phyloP scores from a whole-genome alignment of 768 basidiomycete genomes.

The Boletus tomentosulus region DNA sequence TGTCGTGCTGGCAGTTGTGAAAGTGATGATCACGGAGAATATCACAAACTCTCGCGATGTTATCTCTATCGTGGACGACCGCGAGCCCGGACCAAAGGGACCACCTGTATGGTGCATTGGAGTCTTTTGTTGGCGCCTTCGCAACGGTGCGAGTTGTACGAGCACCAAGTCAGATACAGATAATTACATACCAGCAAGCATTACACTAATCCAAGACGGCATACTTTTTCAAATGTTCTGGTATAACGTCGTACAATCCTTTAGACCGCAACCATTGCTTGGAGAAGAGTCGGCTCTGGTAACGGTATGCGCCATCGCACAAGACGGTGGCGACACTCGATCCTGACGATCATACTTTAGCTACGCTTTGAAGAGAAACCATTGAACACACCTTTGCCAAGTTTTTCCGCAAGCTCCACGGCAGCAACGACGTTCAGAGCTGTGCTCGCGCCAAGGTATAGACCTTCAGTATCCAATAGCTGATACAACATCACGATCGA shows the following conservation, averaged over 20 bases:
- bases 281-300: constrained; percentile 94
- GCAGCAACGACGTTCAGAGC: constrained; percentile 96
- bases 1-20: too few relatives aligned
- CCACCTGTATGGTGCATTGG: too few relatives aligned
- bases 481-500: constrained; percentile 93
- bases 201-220: constrained; percentile 65
- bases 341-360: constrained; percentile 40
- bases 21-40: too few relatives aligned
- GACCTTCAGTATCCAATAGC: constrained; percentile 83
- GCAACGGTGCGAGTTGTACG: too few relatives aligned
- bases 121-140: too few relatives aligned
- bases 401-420: constrained; percentile 75
- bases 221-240: constrained; percentile 83
- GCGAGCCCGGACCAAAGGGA: too few relatives aligned
- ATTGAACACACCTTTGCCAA: constrained; percentile 65
- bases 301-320: constrained; percentile 95
- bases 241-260: constrained; percentile 72
- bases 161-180: not conserved
- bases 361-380: not conserved
- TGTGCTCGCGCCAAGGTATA: constrained; percentile 92
- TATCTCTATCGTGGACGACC: too few relatives aligned
- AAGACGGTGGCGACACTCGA: constrained; percentile 84
- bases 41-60: too few relatives aligned
- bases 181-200: not conserved
- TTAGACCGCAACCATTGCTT: constrained; percentile 87